Conservation (phyloP, 192 early-diverging fungal genomes). For the Dissophora ornata region DNA sequence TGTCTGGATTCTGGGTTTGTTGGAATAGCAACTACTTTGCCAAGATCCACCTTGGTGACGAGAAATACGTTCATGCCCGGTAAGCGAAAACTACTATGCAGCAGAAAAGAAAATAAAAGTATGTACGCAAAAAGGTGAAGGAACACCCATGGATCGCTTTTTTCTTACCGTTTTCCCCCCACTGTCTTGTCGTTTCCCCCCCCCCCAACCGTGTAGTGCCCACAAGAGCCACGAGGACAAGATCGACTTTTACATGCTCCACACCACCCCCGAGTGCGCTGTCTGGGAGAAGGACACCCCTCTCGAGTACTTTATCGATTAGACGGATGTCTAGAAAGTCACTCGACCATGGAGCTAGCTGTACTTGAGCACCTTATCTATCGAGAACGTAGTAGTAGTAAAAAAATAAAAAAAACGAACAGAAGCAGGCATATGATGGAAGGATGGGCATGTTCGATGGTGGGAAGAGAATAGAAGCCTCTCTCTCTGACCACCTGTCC, state of each 20-base stretch:
- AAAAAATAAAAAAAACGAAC: too few species aligned
- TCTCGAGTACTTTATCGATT: conserved; percentile 64
- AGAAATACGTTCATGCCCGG: conserved; percentile 66
- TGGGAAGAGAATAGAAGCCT: too few species aligned
- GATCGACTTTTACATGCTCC: conserved; percentile 61
- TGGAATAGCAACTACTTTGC: conserved; percentile 59
- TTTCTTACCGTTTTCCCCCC: conserved; percentile 1
- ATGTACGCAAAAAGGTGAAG: too few species aligned
- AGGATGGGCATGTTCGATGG: too few species aligned
- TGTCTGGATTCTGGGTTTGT: background rate
- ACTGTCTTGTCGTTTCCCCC: background rate
- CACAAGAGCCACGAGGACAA: conserved; percentile 55
- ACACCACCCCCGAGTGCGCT: conserved; percentile 61
- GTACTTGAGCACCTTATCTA: too few species aligned
- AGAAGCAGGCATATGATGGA: too few species aligned
- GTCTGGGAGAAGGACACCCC: conserved; percentile 64
- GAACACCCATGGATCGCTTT: background rate
- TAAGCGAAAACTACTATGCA: too few species aligned
- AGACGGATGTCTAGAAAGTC: conserved; percentile 13
- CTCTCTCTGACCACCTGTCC: too few species aligned
- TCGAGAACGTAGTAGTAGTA: too few species aligned
- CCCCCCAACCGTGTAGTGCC: conserved; percentile 32
- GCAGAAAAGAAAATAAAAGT: too few species aligned
- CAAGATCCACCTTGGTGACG: conserved; percentile 64
- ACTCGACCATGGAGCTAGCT: too few species aligned